These are phyloP conservation scores for Platanthera guangdongensis DNA, from an alignment of 106 monocot genomes.

Conservation along the genomic window DNA sequence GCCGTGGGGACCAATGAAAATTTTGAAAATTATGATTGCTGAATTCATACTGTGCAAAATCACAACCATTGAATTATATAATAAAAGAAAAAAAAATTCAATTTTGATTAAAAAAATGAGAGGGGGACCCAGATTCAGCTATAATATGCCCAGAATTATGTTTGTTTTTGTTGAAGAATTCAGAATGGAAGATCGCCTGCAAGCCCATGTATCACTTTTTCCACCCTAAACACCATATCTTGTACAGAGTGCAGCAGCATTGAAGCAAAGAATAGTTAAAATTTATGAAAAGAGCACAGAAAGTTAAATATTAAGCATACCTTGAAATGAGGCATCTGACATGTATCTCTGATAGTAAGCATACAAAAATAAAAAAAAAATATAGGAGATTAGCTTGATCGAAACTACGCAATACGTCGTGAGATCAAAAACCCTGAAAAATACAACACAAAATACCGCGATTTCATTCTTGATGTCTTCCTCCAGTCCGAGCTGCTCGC, in stretches of 20 bases:
- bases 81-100: no score
- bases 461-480: constrained; percentile 40
- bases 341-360: constrained; percentile 52
- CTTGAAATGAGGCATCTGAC: constrained; percentile 56
- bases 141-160: background rate
- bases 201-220: constrained; percentile 51
- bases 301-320: constrained; percentile 23
- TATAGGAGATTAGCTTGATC: no score
- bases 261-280: background rate
- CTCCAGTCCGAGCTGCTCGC: constrained; percentile 14
- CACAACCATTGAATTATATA: no score
- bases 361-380: background rate
- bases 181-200: constrained; percentile 38
- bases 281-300: background rate
- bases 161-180: background rate
- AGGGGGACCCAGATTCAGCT: background rate
- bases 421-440: background rate
- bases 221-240: constrained; percentile 67
- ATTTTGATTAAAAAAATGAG: no score
- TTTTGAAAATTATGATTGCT: no score
- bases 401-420: no score
- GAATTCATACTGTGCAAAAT: no score
- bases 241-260: background rate
- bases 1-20: no score
- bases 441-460: constrained; percentile 27